Evolutionary conservation across 768 basidiomycete genomes (phyloP).

Genomic region (Suillus subaureus): DNA sequence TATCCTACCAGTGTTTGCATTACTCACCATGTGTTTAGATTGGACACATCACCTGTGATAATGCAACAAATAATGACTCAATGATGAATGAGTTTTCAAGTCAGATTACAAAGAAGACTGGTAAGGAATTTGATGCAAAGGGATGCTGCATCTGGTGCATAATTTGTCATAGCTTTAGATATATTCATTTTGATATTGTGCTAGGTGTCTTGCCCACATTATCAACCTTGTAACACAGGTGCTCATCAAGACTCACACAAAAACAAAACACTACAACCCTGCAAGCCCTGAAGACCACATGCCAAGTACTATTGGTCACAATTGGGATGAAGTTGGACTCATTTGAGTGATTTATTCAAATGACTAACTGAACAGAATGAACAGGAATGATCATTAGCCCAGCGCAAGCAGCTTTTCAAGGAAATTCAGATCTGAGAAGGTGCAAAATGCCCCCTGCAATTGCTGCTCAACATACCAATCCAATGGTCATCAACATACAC

Average conservation of each 20-base stretch:
- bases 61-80: conserved; percentile 7
- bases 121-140: background rate
- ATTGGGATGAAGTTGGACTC: conserved; percentile 26
- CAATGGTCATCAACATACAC: conserved; percentile 35
- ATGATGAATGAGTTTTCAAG: background rate
- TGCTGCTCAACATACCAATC: conserved; percentile 33
- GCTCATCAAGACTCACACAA: conserved; percentile 26
- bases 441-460: background rate
- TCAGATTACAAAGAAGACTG: background rate
- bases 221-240: conserved; percentile 37
- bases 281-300: conserved; percentile 13
- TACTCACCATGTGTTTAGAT: background rate
- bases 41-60: conserved; percentile 29
- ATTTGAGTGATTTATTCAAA: conserved; percentile 13
- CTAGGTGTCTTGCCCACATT: conserved; percentile 35
- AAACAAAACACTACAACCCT: conserved; percentile 29
- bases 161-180: background rate
- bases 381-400: conserved; percentile 23
- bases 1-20: background rate
- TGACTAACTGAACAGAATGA: background rate
- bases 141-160: conserved; percentile 13
- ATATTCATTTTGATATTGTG: background rate
- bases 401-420: conserved; percentile 24
- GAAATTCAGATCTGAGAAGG: conserved; percentile 15
- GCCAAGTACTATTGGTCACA: background rate